Evolutionary conservation across 257 asterid species (phyloP).

Genomic region (Parsonsia alboflavescens): DNA sequence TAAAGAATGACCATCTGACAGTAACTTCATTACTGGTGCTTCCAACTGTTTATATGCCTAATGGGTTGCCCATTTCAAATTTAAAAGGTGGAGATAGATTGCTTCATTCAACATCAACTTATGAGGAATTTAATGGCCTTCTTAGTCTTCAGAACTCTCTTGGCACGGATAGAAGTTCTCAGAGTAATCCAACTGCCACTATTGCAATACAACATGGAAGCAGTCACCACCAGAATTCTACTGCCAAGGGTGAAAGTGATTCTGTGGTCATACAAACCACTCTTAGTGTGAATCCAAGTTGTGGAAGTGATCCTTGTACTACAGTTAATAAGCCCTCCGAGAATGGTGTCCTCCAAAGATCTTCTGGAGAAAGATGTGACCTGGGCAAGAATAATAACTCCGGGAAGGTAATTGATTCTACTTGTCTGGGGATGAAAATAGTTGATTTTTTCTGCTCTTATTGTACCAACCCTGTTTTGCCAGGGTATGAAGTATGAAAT

Average conservation of each 20-base stretch:
- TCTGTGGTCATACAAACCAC: constrained; percentile 19
- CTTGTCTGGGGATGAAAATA: neutral
- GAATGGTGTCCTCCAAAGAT: constrained; percentile 11
- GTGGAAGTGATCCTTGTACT: constrained; percentile 19
- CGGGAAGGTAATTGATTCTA: constrained; percentile 37
- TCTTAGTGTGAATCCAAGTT: constrained; percentile 7
- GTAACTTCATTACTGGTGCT: constrained; percentile 25
- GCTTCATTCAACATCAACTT: constrained; percentile 20
- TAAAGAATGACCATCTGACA: constrained; percentile 19
- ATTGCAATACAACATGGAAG: constrained; percentile 21
- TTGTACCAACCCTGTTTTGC: neutral
- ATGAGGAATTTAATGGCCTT: constrained; percentile 26
- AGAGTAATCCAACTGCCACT: constrained; percentile 26
- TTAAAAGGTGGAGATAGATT: constrained; percentile 17
- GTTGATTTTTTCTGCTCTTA: neutral
- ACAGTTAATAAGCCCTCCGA: constrained; percentile 19
- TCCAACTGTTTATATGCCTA: constrained; percentile 21
- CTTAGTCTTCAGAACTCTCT: constrained; percentile 17
- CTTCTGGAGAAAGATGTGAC: constrained; percentile 17
- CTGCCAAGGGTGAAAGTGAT: constrained; percentile 27
- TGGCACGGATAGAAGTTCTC: constrained; percentile 15
- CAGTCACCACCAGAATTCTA: constrained; percentile 18
- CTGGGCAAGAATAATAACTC: constrained; percentile 14
- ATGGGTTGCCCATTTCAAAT: constrained; percentile 19
- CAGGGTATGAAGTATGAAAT: neutral